Evolutionary conservation across 108 stramenopile species (phyloP).

Genomic region (Parietichytrium sp.): DNA sequence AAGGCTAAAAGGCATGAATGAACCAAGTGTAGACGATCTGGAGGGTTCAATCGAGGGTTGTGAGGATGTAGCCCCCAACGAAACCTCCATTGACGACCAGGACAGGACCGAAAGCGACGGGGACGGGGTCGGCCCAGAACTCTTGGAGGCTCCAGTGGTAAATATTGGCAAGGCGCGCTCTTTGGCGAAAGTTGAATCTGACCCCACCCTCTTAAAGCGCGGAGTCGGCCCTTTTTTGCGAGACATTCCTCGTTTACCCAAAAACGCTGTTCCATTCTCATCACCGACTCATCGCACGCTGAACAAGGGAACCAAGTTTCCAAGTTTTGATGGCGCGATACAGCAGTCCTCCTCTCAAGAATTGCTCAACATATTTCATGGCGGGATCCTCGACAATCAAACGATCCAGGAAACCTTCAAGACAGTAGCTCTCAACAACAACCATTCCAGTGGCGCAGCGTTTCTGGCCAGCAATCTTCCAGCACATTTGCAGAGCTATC

Average conservation of each 20-base stretch:
- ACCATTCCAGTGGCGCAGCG: no score
- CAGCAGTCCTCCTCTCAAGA: no score
- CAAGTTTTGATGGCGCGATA: constrained; percentile 9
- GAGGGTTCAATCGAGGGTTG: no score
- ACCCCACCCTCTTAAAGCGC: not conserved
- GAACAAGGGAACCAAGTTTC: not conserved
- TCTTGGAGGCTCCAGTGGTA: not conserved
- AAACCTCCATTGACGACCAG: no score
- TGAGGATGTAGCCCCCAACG: no score
- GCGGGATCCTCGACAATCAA: no score
- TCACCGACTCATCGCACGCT: constrained; percentile 14
- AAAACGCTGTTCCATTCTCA: constrained; percentile 14
- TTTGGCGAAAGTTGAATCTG: not conserved
- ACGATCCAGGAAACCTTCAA: no score
- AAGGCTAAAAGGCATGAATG: not conserved
- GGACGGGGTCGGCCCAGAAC: not conserved
- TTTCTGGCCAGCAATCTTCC: not conserved
- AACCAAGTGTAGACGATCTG: no score
- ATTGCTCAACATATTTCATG: no score
- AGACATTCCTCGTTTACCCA: not conserved
- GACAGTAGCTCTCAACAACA: no score
- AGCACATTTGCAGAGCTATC: not conserved
- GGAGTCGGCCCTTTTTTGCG: not conserved
- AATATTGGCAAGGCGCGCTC: not conserved
- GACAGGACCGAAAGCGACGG: no score